These are phyloP conservation scores for Aphanomyces astaci DNA, from an alignment of 352 stramenopile genomes.

Conservation along the genomic window DNA sequence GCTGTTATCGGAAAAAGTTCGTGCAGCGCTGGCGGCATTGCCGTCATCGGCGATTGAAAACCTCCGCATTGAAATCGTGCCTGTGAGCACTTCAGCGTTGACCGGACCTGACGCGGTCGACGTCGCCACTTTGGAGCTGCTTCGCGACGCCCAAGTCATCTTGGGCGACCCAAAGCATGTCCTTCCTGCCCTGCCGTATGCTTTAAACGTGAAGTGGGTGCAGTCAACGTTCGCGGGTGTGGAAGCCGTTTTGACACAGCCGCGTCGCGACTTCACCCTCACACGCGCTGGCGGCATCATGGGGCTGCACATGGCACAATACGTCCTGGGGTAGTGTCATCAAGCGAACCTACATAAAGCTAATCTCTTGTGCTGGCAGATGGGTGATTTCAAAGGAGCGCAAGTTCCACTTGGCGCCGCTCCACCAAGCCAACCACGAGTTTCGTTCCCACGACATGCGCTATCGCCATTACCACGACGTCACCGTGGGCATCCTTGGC, in stretches of 20 bases:
- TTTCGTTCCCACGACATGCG: slow-evolving; percentile 7
- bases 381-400: slow-evolving; percentile 59
- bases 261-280: slow-evolving; percentile 31
- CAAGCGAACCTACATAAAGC: not conserved
- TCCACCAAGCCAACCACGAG: slow-evolving; percentile 29
- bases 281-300: slow-evolving; percentile 57
- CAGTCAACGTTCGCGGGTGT: slow-evolving; percentile 59
- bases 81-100: not conserved
- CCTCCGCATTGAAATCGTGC: not conserved
- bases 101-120: not conserved
- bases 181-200: slow-evolving; percentile 35
- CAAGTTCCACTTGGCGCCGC: slow-evolving; percentile 44
- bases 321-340: slow-evolving; percentile 46
- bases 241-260: slow-evolving; percentile 37
- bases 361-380: slow-evolving; percentile 11
- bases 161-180: slow-evolving; percentile 44
- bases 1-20: slow-evolving; percentile 97
- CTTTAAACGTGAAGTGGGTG: slow-evolving; percentile 40
- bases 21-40: slow-evolving; percentile 53
- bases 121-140: slow-evolving; percentile 24
- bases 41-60: not conserved
- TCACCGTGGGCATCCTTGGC: slow-evolving; percentile 12
- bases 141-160: slow-evolving; percentile 37
- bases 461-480: slow-evolving; percentile 9
- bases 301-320: slow-evolving; percentile 50